A percentile compares a stretch with the other conserved stretches of the same genome.
phyloP scores from a whole-genome alignment of 78 protist species.

The Dictyostelium purpureum region DNA sequence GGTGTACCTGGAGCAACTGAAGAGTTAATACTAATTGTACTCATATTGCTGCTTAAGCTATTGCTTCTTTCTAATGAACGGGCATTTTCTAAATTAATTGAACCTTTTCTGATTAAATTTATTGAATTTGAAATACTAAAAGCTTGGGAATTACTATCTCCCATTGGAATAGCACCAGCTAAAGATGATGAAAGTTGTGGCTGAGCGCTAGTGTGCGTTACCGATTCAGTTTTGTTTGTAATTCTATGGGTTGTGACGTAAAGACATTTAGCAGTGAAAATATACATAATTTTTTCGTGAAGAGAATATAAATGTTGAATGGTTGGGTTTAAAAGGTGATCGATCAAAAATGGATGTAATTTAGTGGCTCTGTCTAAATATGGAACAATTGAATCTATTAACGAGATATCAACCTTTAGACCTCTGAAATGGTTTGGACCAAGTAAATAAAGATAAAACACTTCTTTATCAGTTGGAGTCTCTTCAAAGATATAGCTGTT shows the following conservation, averaged over 20 bases:
- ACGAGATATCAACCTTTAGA: slow-evolving; percentile 29
- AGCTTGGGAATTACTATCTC: not conserved
- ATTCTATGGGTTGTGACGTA: slow-evolving; percentile 59
- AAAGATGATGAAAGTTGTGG: slow-evolving; percentile 29
- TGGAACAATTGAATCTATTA: slow-evolving; percentile 39
- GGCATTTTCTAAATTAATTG: not conserved
- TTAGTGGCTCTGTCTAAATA: slow-evolving; percentile 24
- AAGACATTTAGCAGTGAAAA: slow-evolving; percentile 59
- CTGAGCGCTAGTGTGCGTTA: slow-evolving; percentile 54
- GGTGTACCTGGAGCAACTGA: not conserved
- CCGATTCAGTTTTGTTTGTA: slow-evolving; percentile 47
- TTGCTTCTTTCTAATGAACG: not conserved
- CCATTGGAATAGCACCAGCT: not conserved
- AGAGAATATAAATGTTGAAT: not conserved
- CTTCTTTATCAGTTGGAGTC: slow-evolving; percentile 51
- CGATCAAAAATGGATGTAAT: slow-evolving; percentile 59
- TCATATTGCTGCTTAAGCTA: not conserved
- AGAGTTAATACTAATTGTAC: not conserved
- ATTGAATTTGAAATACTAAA: slow-evolving; percentile 1
- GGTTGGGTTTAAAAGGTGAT: slow-evolving; percentile 43
- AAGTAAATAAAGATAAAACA: slow-evolving; percentile 60
- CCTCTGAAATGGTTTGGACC: slow-evolving; percentile 76
- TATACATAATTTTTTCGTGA: slow-evolving; percentile 62
- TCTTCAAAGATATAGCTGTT: slow-evolving; percentile 63
- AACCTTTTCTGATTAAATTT: slow-evolving; percentile 7